Percentiles rank a stretch among this genome's conserved stretches.
Evolutionary conservation across 768 basidiomycete species (phyloP).

Genomic region (Chalciporus pseudorubinellus): DNA sequence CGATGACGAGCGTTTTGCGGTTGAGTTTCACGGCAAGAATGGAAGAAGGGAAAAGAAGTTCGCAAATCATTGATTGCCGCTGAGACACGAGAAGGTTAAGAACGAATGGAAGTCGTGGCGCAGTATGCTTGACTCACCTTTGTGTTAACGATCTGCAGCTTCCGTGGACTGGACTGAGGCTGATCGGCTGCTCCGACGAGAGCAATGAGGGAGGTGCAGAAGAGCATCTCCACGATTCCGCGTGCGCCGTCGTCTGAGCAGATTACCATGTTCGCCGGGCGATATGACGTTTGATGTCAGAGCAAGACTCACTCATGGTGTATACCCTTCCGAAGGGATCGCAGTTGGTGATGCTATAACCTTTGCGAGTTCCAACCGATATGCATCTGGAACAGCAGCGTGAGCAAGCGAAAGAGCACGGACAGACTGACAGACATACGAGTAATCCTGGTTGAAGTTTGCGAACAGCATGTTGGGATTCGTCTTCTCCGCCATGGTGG

Average conservation of each 20-base stretch:
- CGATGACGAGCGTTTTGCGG: slow-evolving; percentile 92
- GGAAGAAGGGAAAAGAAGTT: slow-evolving; percentile 93
- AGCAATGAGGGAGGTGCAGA: slow-evolving; percentile 97
- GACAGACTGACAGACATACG: slow-evolving; percentile 45
- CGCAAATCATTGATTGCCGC: slow-evolving; percentile 99
- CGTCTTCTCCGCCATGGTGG: slow-evolving; percentile 37
- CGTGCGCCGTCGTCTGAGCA: slow-evolving; percentile 83
- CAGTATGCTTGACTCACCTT: slow-evolving; percentile 58
- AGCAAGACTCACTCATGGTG: slow-evolving; percentile 73
- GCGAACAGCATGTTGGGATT: slow-evolving; percentile 71
- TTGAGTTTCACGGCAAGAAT: slow-evolving; percentile 98
- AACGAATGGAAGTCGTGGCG: not conserved
- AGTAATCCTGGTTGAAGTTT: slow-evolving; percentile 98
- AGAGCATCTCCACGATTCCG: slow-evolving; percentile 98
- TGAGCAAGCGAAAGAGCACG: not conserved
- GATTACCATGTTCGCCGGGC: not conserved
- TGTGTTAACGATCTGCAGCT: slow-evolving; percentile 97
- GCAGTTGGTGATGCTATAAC: slow-evolving; percentile 96
- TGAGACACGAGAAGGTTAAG: slow-evolving; percentile 28
- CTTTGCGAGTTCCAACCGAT: slow-evolving; percentile 91
- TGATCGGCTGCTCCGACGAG: slow-evolving; percentile 95
- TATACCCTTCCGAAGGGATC: slow-evolving; percentile 97
- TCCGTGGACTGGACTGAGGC: slow-evolving; percentile 84
- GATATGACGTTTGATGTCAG: not conserved
- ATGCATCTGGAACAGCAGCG: slow-evolving; percentile 57